A percentile compares a stretch with the other conserved stretches of the same genome.
Conservation (phyloP, 2,329 filamentous ascomycete genomes). For the Talaromyces albobiverticillius region DNA sequence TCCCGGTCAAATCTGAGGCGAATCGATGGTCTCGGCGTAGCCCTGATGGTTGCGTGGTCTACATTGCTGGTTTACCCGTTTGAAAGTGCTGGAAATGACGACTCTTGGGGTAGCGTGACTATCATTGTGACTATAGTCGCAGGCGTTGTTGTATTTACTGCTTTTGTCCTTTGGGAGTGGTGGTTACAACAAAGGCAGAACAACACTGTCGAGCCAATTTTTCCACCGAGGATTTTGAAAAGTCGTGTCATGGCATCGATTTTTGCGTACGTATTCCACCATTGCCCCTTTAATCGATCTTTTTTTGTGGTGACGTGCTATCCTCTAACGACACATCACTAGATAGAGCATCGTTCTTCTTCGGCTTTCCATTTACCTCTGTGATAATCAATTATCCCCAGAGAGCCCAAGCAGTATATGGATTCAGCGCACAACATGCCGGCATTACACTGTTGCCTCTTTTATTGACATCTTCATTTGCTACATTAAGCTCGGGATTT, state of each 20-base stretch:
- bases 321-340: neutral
- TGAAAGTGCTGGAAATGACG: slow-evolving; percentile 15
- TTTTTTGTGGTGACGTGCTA: neutral
- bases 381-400: slow-evolving; percentile 35
- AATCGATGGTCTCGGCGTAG: slow-evolving; percentile 32
- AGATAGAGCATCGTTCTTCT: slow-evolving; percentile 23
- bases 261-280: slow-evolving; percentile 28
- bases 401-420: slow-evolving; percentile 34
- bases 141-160: neutral
- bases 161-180: slow-evolving; percentile 26
- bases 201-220: slow-evolving; percentile 32
- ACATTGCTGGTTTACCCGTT: slow-evolving; percentile 18
- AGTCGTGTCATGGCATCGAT: slow-evolving; percentile 30
- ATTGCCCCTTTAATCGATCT: neutral
- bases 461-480: slow-evolving; percentile 25
- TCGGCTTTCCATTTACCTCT: slow-evolving; percentile 15
- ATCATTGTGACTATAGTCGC: slow-evolving; percentile 14
- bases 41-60: slow-evolving; percentile 20
- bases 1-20: slow-evolving; percentile 14
- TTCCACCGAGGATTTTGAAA: slow-evolving; percentile 32
- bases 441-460: slow-evolving; percentile 34
- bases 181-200: slow-evolving; percentile 18
- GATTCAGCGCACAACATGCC: slow-evolving; percentile 27
- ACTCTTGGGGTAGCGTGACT: slow-evolving; percentile 14
- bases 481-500: slow-evolving; percentile 28